These are phyloP conservation scores for Populus simonii DNA, from an alignment of 345 rosid genomes.

Conservation along the genomic window DNA sequence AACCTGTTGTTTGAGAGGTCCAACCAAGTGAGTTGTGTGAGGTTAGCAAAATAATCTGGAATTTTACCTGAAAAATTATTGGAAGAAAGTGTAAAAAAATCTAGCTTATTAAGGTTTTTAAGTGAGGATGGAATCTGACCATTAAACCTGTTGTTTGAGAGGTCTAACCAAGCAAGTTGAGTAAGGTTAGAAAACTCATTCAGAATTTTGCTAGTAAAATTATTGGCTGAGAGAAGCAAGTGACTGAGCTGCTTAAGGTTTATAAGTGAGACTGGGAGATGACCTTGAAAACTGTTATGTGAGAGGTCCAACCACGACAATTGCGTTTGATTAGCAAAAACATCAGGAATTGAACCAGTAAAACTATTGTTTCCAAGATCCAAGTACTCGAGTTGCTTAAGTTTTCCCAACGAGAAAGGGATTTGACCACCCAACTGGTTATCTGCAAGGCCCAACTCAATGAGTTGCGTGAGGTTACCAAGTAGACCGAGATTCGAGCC, in stretches of 20 bases:
- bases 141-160: neutral
- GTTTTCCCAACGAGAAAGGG: neutral
- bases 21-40: neutral
- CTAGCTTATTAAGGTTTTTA: neutral
- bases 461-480: conserved; percentile 8
- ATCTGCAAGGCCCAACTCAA: neutral
- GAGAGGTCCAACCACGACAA: neutral
- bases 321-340: neutral
- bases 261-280: neutral
- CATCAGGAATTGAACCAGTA: neutral
- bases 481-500: neutral
- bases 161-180: neutral
- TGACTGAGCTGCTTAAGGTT: neutral
- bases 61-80: neutral
- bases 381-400: neutral
- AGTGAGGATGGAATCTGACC: neutral
- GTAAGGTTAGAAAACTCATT: neutral
- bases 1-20: neutral
- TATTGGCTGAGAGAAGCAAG: fast-evolving
- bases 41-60: neutral
- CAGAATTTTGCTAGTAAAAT: neutral
- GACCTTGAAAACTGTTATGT: neutral
- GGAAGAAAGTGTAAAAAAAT: fast-evolving
- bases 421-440: neutral
- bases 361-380: neutral